These are phyloP conservation scores for Podospora anserina DNA, from an alignment of 495 filamentous ascomycete species.

Conservation along the genomic window DNA sequence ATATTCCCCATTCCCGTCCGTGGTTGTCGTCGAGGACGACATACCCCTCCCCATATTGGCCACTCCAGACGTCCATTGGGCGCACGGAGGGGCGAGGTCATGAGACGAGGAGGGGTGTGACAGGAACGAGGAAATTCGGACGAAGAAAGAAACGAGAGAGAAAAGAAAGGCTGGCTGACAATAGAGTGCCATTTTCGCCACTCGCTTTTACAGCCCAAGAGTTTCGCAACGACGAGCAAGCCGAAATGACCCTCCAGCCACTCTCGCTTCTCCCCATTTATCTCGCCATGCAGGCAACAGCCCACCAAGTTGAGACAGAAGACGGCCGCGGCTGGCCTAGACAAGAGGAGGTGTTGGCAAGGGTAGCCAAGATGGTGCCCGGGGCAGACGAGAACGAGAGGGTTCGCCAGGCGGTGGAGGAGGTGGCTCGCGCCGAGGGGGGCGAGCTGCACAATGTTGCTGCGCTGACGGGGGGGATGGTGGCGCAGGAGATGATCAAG, in stretches of 20 bases:
- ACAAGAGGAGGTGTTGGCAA: constrained; percentile 42
- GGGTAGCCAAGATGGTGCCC: constrained; percentile 40
- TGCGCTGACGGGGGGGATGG: constrained; percentile 84
- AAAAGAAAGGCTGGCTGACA: constrained; percentile 1
- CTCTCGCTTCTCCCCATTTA: constrained; percentile 72
- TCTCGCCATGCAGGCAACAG: constrained; percentile 64
- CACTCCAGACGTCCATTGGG: constrained; percentile 8
- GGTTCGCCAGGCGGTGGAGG: constrained; percentile 55
- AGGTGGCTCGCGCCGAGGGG: constrained; percentile 72
- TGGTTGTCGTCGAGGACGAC: background rate
- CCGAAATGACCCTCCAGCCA: constrained; percentile 43
- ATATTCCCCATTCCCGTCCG: background rate
- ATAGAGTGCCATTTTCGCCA: constrained; percentile 16
- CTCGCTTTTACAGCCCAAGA: constrained; percentile 30
- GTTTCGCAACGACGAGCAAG: constrained; percentile 41
- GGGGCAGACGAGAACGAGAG: constrained; percentile 44
- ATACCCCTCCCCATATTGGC: background rate
- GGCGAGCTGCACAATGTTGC: constrained; percentile 93
- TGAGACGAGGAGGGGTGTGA: constrained; percentile 4
- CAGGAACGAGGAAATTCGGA: constrained; percentile 11
- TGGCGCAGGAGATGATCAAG: constrained; percentile 95
- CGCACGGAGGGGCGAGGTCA: background rate
- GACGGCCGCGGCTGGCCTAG: constrained; percentile 24
- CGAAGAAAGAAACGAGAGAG: constrained; percentile 9
- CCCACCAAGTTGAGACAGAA: constrained; percentile 25